Base-by-base conservation (phyloP, 495 filamentous ascomycete species). In the Peziza echinospora region DNA sequence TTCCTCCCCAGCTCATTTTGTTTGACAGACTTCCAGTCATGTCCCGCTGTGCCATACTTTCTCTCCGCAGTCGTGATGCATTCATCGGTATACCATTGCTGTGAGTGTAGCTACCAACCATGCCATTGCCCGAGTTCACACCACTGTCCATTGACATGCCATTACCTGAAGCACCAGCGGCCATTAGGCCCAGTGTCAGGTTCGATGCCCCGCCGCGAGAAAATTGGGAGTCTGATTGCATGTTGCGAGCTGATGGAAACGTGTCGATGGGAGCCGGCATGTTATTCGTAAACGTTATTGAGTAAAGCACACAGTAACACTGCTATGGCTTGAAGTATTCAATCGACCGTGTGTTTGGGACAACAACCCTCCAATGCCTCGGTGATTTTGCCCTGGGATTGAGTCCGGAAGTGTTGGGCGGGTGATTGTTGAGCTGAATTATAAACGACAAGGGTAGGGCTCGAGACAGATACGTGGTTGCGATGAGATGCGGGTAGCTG, bases 1-100 rank as follows among this genome's bases (percentile, higher is more conserved):
- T 71, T 47, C 87, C 91, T 58, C 91, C 89, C 85, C 85, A 97
- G 60, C 91, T 96, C 84, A 94, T 91, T 45, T 84, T 86, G 49
- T 74, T 78, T 52, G 86, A 78, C 56, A 94, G 65, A 65, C 91
- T 97, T 44, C 84, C 77, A 43, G 80, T 83, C 50, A 84, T 62
- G 6, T 59, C 56, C 5, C 49, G 41, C 10, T 41, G 51, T 40
- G 51, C 56, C 44, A 59, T 55, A 54, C 81, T 87, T 61, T 93
- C 89, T 53, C 87, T 72, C 47, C 89, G 78, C 5, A 59, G 47
- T 50, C 58, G 23, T 3, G 42, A 48, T 23, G 46, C 57, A 9
- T 56, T 55, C 56, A 59, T 46, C 8, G 56, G 50, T 41, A 59
- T 51, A 26, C 49, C 56, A 55, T 59, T 59, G 30, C 47, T 59